Percentiles rank a stretch among this genome's conserved stretches.
Evolutionary conservation across 768 basidiomycete species (phyloP).

Genomic region (Boletus insuetus): DNA sequence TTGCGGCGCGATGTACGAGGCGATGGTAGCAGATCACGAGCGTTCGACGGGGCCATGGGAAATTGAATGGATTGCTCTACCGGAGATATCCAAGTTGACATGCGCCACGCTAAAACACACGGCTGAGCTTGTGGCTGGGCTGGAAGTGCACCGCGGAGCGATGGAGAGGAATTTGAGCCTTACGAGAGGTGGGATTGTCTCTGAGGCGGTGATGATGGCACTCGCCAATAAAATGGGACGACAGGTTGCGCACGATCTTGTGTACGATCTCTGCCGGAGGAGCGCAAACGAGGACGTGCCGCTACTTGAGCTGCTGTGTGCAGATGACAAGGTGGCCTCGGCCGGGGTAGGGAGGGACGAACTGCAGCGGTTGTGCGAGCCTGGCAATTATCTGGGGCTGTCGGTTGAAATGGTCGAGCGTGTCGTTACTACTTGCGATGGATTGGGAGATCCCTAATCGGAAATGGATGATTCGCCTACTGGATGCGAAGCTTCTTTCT

Average conservation of each 20-base stretch:
- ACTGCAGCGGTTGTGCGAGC: slow-evolving; percentile 36
- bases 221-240: slow-evolving; percentile 42
- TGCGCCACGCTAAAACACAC: slow-evolving; percentile 40
- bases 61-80: slow-evolving; percentile 49
- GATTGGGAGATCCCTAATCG: not conserved
- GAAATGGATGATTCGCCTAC: slow-evolving; percentile 5
- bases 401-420: slow-evolving; percentile 31
- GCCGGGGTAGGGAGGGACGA: slow-evolving; percentile 25
- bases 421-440: not conserved
- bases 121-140: slow-evolving; percentile 33
- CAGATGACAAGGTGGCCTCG: slow-evolving; percentile 25
- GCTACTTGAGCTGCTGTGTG: slow-evolving; percentile 34
- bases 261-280: slow-evolving; percentile 41
- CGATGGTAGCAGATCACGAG: slow-evolving; percentile 49
- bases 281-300: slow-evolving; percentile 25
- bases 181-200: slow-evolving; percentile 41
- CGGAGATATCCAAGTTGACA: slow-evolving; percentile 43
- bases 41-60: slow-evolving; percentile 49
- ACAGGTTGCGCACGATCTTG: slow-evolving; percentile 43
- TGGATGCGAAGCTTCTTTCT: not conserved
- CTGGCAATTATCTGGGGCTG: slow-evolving; percentile 38
- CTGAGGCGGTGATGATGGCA: slow-evolving; percentile 49
- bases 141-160: slow-evolving; percentile 39
- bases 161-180: slow-evolving; percentile 41
- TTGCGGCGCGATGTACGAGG: slow-evolving; percentile 40